Percentiles rank a stretch among this genome's conserved stretches.
Conservation (phyloP, 2,329 filamentous ascomycete species). For the Fusarium sp. region DNA sequence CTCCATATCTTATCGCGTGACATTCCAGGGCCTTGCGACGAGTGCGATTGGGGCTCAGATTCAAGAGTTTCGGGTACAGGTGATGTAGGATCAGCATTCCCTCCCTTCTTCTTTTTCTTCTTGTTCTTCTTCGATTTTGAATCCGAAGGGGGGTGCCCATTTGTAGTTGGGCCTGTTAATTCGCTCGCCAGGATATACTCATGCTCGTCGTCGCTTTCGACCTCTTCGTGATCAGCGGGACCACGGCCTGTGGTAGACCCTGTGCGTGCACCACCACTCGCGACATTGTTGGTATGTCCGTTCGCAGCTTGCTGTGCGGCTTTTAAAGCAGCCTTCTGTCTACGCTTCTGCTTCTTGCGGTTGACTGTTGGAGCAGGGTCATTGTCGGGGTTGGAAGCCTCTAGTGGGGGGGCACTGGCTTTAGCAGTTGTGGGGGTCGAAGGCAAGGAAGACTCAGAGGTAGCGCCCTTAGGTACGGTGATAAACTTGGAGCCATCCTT, state of each 20-base stretch:
- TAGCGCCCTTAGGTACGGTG: constrained; percentile 67
- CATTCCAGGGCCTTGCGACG: constrained; percentile 55
- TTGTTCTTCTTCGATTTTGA: constrained; percentile 69
- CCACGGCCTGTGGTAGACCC: constrained; percentile 36
- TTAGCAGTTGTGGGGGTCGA: constrained; percentile 60
- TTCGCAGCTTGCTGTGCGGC: constrained; percentile 59
- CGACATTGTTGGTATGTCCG: constrained; percentile 53
- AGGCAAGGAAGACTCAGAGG: constrained; percentile 64
- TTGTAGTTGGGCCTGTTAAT: constrained; percentile 45
- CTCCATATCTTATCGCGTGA: constrained; percentile 96
- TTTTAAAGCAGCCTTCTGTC: constrained; percentile 84
- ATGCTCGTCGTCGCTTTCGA: constrained; percentile 66
- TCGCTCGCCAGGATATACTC: constrained; percentile 53
- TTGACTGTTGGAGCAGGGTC: constrained; percentile 70
- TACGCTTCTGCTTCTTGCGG: constrained; percentile 94
- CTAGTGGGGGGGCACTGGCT: constrained; percentile 48
- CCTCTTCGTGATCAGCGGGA: constrained; percentile 59
- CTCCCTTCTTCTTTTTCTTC: constrained; percentile 74
- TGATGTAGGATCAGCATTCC: constrained; percentile 36
- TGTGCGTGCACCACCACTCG: constrained; percentile 30
- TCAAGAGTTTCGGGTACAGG: constrained; percentile 29
- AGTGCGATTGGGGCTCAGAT: constrained; percentile 43
- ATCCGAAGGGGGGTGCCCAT: constrained; percentile 45
- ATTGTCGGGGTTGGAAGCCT: constrained; percentile 41
- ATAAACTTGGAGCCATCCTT: constrained; percentile 78